Conservation (phyloP, 2,329 filamentous ascomycete species). For the Stagonosporopsis cucurbitacearum region DNA sequence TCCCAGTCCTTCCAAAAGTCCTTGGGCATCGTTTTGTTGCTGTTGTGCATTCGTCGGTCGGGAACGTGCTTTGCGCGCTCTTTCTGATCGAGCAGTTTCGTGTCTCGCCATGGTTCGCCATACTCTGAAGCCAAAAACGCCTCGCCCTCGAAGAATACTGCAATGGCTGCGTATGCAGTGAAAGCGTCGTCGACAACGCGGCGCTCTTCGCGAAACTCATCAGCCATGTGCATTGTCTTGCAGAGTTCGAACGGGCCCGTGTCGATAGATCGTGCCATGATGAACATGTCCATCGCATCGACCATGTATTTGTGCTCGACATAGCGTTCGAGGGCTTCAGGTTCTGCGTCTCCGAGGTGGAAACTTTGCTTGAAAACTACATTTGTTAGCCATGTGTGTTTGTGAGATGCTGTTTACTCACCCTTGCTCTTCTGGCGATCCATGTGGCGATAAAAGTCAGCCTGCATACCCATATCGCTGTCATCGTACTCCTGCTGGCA, state of each 20-base stretch:
- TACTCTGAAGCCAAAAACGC: constrained; percentile 48
- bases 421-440: constrained; percentile 47
- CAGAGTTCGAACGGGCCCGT: constrained; percentile 32
- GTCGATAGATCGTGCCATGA: constrained; percentile 23
- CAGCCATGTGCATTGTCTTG: constrained; percentile 27
- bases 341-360: constrained; percentile 55
- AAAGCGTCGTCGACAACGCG: constrained; percentile 34
- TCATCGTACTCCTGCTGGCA: constrained; percentile 21
- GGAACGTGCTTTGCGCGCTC: constrained; percentile 50
- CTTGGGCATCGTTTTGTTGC: constrained; percentile 47
- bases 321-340: constrained; percentile 49
- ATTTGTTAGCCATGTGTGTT: not conserved
- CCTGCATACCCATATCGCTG: constrained; percentile 19
- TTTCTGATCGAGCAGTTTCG: constrained; percentile 50
- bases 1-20: constrained; percentile 51
- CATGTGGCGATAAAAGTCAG: constrained; percentile 39
- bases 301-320: constrained; percentile 48
- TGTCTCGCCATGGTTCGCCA: constrained; percentile 46
- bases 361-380: constrained; percentile 54
- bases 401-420: constrained; percentile 16
- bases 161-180: constrained; percentile 28
- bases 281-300: constrained; percentile 33
- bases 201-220: constrained; percentile 26
- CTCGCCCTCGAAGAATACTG: constrained; percentile 30
- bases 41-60: constrained; percentile 48